Evolutionary conservation across 768 basidiomycete genomes (phyloP), one percentile per base, ranked within the genome.

Genomic region (Macrolepiota albuminosa): DNA sequence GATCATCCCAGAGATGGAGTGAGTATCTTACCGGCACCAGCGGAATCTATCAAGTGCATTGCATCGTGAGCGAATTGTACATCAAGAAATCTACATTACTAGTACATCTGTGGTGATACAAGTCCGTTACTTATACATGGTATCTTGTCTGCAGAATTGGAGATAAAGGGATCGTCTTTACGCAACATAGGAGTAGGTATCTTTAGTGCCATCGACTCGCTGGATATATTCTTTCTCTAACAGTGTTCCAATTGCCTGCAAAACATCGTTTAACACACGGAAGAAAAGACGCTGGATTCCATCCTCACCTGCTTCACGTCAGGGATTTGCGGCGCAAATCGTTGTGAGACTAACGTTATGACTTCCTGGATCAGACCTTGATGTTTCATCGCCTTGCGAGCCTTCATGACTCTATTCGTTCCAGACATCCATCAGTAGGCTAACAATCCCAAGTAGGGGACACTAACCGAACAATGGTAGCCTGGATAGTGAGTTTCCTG

Each of bases 141-240:
- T 53, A 53, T 39, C 51, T 37, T 21, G 33, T 21, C 47, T 34
- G n/a, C 36, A 31, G n/a, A 48, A n/a, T 16, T 4, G 14, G 33
- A 29, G 42, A 46, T 26, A 49, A 49, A 50, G 48, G 43, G 31
- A 58, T 34, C 63, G 57, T 34, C 63, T 62, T 79, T 74, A 89
- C 60, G 87, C 88, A 64, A 88, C 82, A 70, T 90, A 90, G 51
- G 86, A 84, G 71, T 92, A 93, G 39, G 90, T 90, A 74, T 96
- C 94, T 69, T 89, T 88, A n/a, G 88, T 86, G 11, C 88, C 91
- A 24, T 94, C 93, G 14, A 93, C 89, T 34, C 96, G 88, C 70
- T 98, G 95, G 66, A 99, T 90, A 72, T 98, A 99, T 72, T 99
- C 96, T 76, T 96, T 96, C 77, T 98, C 96, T 51, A 98, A 78